Conservation (phyloP, 352 stramenopile genomes). For the Phytophthora pinifolia region DNA sequence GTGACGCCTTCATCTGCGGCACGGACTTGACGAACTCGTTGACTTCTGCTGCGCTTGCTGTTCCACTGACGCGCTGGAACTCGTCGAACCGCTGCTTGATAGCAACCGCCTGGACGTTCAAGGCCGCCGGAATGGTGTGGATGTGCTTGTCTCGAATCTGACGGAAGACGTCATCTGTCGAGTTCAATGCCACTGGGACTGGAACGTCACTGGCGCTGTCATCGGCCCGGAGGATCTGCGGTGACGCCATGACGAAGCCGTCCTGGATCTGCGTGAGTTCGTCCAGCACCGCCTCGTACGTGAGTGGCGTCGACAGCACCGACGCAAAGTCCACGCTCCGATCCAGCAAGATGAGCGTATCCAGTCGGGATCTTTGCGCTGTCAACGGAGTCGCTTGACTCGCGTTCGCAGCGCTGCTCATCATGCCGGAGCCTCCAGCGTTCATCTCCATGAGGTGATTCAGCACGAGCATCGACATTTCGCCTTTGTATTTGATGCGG, state of each 20-base stretch:
- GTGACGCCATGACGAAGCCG: conserved; percentile 46
- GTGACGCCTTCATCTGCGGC: conserved; percentile 55
- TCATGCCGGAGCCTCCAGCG: conserved; percentile 19
- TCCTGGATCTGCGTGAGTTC: conserved; percentile 66
- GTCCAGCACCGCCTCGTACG: conserved; percentile 69
- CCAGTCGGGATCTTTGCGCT: conserved; percentile 23
- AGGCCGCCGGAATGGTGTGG: conserved; percentile 41
- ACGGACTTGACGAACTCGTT: conserved; percentile 73
- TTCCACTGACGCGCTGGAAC: conserved; percentile 52
- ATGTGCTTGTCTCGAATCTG: conserved; percentile 71
- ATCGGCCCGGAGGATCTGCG: conserved; percentile 43
- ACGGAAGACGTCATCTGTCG: conserved; percentile 50
- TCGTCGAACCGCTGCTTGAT: conserved; percentile 55
- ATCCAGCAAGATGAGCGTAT: conserved; percentile 76
- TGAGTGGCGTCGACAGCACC: conserved; percentile 65
- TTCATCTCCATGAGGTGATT: conserved; percentile 64
- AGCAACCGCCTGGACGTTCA: conserved; percentile 51
- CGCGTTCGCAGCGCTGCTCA: conserved; percentile 4
- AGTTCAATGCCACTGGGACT: conserved; percentile 56
- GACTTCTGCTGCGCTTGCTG: conserved; percentile 55
- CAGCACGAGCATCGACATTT: conserved; percentile 66
- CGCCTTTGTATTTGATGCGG: conserved; percentile 82
- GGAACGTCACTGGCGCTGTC: conserved; percentile 26
- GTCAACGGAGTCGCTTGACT: conserved; percentile 2
- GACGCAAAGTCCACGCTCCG: conserved; percentile 70